Percentiles rank a stretch among this genome's conserved stretches.
Evolutionary conservation across 768 basidiomycete genomes (phyloP).

Genomic region (Trametes punicea): DNA sequence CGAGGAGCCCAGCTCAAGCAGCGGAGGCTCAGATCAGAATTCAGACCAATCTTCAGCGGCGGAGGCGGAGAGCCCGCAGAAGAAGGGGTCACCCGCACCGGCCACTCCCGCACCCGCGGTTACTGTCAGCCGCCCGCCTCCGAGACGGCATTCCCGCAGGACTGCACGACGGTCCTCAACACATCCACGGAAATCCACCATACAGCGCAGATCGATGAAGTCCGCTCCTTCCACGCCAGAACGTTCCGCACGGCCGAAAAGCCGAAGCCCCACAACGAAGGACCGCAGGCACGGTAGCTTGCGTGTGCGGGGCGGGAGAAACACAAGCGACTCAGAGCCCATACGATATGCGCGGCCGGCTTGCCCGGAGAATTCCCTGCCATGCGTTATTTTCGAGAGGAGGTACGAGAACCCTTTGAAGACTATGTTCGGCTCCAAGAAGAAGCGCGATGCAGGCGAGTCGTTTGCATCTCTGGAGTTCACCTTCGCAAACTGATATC

Average conservation of each 20-base stretch:
- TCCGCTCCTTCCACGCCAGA: not conserved
- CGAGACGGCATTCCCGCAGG: not conserved
- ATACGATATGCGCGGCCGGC: slow-evolving; percentile 9
- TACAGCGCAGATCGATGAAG: not conserved
- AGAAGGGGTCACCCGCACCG: not conserved
- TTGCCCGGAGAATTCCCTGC: slow-evolving; percentile 8
- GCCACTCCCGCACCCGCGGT: not conserved
- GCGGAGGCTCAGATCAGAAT: not conserved
- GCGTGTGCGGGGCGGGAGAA: not conserved
- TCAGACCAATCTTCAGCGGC: not conserved
- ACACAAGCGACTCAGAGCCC: not conserved
- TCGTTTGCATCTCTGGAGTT: not conserved
- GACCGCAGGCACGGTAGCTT: not conserved
- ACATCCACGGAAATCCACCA: not conserved
- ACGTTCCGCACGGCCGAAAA: not conserved
- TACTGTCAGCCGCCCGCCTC: not conserved
- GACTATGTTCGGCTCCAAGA: not conserved
- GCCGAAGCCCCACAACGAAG: not conserved
- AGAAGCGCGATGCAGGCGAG: not conserved
- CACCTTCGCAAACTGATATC: no score
- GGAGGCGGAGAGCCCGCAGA: not conserved
- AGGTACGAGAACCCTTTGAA: slow-evolving; percentile 14
- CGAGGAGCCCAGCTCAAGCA: not conserved
- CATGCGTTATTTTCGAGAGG: not conserved
- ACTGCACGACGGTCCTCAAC: not conserved